These are phyloP conservation scores for Podaxis sp. DNA, from an alignment of 768 basidiomycete genomes.

Conservation along the genomic window DNA sequence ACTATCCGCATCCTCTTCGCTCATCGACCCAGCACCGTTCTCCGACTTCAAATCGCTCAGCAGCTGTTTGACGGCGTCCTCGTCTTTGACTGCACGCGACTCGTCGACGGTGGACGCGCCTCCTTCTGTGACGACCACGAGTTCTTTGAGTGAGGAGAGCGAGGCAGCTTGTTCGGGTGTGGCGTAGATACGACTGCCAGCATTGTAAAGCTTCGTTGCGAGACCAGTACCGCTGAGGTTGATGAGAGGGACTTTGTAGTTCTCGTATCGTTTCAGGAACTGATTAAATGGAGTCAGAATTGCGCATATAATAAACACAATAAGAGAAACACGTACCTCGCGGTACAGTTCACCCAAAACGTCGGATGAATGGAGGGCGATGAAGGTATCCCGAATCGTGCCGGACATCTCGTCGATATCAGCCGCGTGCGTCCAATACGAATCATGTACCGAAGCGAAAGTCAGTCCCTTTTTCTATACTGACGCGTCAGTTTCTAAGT, in stretches of 20 bases:
- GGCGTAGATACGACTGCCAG: conserved; percentile 42
- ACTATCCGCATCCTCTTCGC: conserved; percentile 15
- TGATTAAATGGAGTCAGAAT: conserved; percentile 20
- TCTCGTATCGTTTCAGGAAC: conserved; percentile 77
- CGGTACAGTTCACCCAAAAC: conserved; percentile 65
- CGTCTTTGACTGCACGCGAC: conserved; percentile 7
- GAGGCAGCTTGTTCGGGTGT: conserved; percentile 34
- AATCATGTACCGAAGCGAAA: conserved; percentile 97
- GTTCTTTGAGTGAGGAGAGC: conserved; percentile 24
- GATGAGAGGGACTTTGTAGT: conserved; percentile 59
- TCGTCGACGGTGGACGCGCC: conserved; percentile 29
- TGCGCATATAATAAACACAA: neutral
- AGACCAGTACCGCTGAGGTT: conserved; percentile 30
- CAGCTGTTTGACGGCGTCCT: neutral
- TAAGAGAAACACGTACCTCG: conserved; percentile 51
- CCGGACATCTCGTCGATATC: conserved; percentile 85
- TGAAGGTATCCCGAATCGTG: conserved; percentile 90
- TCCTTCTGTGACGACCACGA: conserved; percentile 36
- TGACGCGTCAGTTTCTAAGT: conserved; percentile 1
- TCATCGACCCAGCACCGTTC: conserved; percentile 15
- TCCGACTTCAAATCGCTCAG: conserved; percentile 3
- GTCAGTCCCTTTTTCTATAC: conserved; percentile 64
- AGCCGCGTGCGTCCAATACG: conserved; percentile 96
- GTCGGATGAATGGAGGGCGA: conserved; percentile 85
- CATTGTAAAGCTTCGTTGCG: conserved; percentile 34